Conservation (phyloP, 768 basidiomycete genomes). For the Lactifluus pinguis region DNA sequence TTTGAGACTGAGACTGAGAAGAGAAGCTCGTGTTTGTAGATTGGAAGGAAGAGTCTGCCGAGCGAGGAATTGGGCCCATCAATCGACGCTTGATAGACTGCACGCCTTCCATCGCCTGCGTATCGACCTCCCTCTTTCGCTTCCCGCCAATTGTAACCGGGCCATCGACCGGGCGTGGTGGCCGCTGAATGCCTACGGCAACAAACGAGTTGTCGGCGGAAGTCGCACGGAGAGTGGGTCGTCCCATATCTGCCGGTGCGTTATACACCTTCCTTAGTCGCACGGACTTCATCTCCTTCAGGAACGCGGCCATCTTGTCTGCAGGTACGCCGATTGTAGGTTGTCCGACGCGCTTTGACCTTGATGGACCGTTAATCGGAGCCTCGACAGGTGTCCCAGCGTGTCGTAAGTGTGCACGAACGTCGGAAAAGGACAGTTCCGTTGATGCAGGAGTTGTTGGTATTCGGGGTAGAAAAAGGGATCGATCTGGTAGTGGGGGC, state of each 20-base stretch:
- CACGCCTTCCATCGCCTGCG: background rate
- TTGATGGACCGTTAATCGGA: conserved; percentile 46
- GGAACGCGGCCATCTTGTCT: conserved; percentile 77
- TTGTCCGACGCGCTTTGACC: conserved; percentile 40
- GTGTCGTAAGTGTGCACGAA: conserved; percentile 59
- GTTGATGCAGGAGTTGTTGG: conserved; percentile 24
- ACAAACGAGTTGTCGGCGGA: conserved; percentile 2
- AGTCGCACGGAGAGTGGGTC: conserved; percentile 9
- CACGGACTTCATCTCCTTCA: conserved; percentile 72
- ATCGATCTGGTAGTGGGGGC: background rate
- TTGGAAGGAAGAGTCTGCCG: background rate
- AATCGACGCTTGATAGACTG: conserved; percentile 7
- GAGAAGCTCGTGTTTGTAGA: conserved; percentile 12
- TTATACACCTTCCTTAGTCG: conserved; percentile 48
- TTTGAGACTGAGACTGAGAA: background rate
- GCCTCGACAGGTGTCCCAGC: conserved; percentile 50
- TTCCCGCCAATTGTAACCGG: conserved; percentile 4
- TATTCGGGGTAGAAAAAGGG: conserved; percentile 20
- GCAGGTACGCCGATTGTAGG: conserved; percentile 66
- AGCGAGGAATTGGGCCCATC: conserved; percentile 7
- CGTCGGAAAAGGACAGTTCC: conserved; percentile 40
- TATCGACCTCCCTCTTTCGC: conserved; percentile 13
- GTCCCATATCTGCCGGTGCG: conserved; percentile 20
- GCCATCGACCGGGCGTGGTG: background rate
- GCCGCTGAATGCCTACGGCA: conserved; percentile 7